Base-by-base conservation (phyloP, 2,329 filamentous ascomycete genomes). In the Torrubiella hemipterigena region DNA sequence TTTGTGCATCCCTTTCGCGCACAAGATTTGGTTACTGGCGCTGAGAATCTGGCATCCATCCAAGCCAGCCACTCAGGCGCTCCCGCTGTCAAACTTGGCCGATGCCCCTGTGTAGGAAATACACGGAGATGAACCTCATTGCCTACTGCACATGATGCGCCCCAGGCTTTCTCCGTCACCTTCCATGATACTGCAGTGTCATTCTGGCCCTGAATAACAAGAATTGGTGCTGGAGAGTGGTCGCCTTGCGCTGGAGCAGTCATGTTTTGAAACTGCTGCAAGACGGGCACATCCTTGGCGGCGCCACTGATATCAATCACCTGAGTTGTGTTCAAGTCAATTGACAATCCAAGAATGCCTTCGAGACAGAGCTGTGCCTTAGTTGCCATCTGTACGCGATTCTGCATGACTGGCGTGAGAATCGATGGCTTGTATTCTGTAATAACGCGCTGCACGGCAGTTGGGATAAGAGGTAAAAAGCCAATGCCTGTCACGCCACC, bases 121-220 rank as follows among this genome's bases (percentile, higher is more conserved):
- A 36, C 13, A n/a, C 34, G 31, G 18, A 41, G 27, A 20, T 37
- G 32, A 13, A 41, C 16, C 15, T 31, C 29, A 24, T 31, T 39
- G 10, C 23, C 27, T 7, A 4, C 13, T 13, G 10, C 18, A 23
- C 37, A 41, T 17, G 33, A 20, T 10, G 7, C 10, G 14, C 30
- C 7, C n/a, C 17, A 33, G 11, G 37, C 36, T 9, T 32, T 4
- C 11, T 17, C 23, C 23, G 38, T 38, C 9, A 18, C 27, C 11
- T 14, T 11, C 5, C 31, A 22, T 18, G 27, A 10, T 5, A 38
- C 34, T 10, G 32, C 17, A 8, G 27, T 36, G 32, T 41, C 38
- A 13, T 35, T 27, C 22, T 33, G 22, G 12, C 34, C 34, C 28
- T 41, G 38, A 14, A 41, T 13, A 14, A 41, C 31, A 6, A 41